Evolutionary conservation across 129 eudicot species (phyloP).

Genomic region (Tagetes erecta): DNA sequence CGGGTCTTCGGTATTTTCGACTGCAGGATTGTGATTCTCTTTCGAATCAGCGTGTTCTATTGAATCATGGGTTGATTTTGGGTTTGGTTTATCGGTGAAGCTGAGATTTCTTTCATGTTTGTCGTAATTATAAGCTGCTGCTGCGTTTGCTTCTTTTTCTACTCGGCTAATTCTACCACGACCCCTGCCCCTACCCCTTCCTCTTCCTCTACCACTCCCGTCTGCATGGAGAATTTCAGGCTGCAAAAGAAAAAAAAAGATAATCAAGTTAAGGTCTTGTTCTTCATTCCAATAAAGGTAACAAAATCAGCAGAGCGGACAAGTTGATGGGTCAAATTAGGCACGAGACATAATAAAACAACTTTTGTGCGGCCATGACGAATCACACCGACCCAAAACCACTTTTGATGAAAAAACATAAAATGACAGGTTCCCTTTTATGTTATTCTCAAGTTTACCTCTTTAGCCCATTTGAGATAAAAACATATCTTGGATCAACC

Average conservation of each 20-base stretch:
- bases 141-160: constrained; percentile 34
- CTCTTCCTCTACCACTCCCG: constrained; percentile 66
- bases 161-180: constrained; percentile 40
- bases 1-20: constrained; percentile 18
- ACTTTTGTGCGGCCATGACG: background rate
- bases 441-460: background rate
- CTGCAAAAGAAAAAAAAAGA: constrained; percentile 29
- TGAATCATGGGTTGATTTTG: constrained; percentile 1
- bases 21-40: background rate
- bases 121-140: constrained; percentile 16
- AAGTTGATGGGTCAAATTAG: background rate
- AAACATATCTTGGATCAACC: background rate
- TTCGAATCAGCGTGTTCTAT: constrained; percentile 17
- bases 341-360: background rate
- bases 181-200: constrained; percentile 74
- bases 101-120: constrained; percentile 13
- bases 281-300: background rate
- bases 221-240: constrained; percentile 37
- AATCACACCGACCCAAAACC: background rate
- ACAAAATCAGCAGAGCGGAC: background rate
- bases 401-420: background rate
- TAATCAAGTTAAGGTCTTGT: background rate
- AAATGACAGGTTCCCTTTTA: background rate
- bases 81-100: constrained; percentile 6
- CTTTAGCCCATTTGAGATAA: background rate